A percentile compares a stretch with the other conserved stretches of the same genome.
Evolutionary conservation across 169 alveolate genomes (phyloP).

Genomic region (Eimeria necatrix): DNA sequence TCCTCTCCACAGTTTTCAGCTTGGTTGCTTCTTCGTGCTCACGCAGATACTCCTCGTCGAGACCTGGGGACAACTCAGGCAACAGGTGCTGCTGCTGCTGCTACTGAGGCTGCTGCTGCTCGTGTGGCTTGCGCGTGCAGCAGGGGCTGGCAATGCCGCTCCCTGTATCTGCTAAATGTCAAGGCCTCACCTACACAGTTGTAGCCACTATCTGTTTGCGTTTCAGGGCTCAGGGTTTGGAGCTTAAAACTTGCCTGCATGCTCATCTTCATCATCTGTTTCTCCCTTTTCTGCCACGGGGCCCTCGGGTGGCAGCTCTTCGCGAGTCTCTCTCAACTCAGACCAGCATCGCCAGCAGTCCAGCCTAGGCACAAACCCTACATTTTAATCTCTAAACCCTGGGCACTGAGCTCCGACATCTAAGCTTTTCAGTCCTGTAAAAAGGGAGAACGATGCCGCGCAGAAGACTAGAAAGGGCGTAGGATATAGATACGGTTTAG

Average conservation of each 20-base stretch:
- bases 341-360: conserved; percentile 93
- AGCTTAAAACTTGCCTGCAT: conserved; percentile 82
- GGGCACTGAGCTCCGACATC: not conserved
- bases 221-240: not conserved
- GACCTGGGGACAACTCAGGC: conserved; percentile 85
- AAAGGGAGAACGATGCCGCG: not conserved
- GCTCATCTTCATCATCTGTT: conserved; percentile 87
- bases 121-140: not conserved
- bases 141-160: no score
- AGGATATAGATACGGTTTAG: not conserved
- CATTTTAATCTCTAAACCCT: conserved; percentile 30
- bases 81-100: no score
- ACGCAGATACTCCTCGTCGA: conserved; percentile 94
- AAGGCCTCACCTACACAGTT: no score
- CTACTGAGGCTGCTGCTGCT: not conserved
- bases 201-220: not conserved
- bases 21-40: conserved; percentile 98
- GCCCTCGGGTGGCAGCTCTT: conserved; percentile 88
- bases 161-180: no score
- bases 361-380: conserved; percentile 73
- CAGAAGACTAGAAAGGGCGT: not conserved
- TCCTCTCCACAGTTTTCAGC: conserved; percentile 94
- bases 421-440: not conserved
- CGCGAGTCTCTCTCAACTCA: conserved; percentile 88
- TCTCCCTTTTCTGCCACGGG: conserved; percentile 83